Evolutionary conservation across 192 early-diverging fungal genomes (phyloP), one percentile per base, ranked within the genome.

Genomic region (Lobosporangium transversale): DNA sequence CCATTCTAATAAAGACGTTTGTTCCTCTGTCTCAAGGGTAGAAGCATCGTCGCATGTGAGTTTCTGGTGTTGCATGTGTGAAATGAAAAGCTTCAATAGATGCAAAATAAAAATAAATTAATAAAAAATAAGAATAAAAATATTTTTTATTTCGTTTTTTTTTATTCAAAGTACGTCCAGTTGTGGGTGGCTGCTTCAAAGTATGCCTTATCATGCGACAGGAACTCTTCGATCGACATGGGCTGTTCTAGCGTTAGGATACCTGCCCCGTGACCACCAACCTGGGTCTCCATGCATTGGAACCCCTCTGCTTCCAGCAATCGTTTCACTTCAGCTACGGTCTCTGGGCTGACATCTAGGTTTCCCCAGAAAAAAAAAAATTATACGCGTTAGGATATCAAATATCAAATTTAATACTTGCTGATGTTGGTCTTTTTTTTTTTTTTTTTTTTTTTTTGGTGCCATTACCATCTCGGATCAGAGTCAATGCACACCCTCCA

Each of bases 401-500:
- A 47, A 20, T 11, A 35, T 17, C 42, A 40, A 23, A 30, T n/a
- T 40, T 30, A n/a, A n/a, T n/a, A n/a, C n/a, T n/a, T n/a, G n/a
- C n/a, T n/a, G n/a, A n/a, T n/a, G n/a, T n/a, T n/a, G n/a, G n/a
- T n/a, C n/a, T n/a, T n/a, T n/a, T n/a, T n/a, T n/a, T n/a, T n/a
- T n/a, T n/a, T n/a, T n/a, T n/a, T n/a, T n/a, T n/a, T n/a, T n/a
- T n/a, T n/a, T n/a, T n/a, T n/a, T n/a, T 43, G 21, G 4, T 32
- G 33, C 44, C 9, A 45, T 78, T 83, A 89, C 87, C 88, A 49
- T 89, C 79, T 18, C 88, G 85, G 21, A 95, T 68, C 51, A 93
- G 80, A 0, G 93, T 94, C 50, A 99, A 68, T 21, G 93, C 93
- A 78, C 97, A 99, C 14, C 98, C 98, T 56, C 98, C 98, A 42